These are phyloP conservation scores for Tulasnella calospora DNA, from an alignment of 768 basidiomycete species.

Conservation along the genomic window DNA sequence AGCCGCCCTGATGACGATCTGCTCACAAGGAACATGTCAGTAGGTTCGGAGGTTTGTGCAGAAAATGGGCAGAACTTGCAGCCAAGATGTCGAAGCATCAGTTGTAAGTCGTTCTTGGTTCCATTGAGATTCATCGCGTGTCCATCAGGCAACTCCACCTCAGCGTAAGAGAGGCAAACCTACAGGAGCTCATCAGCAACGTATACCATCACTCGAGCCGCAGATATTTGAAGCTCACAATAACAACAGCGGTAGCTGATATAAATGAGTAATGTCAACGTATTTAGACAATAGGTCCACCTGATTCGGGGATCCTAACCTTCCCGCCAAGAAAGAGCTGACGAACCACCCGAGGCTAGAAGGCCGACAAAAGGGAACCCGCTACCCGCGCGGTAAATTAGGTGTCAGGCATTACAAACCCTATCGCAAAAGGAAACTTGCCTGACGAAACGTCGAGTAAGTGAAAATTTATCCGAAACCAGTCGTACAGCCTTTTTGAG, in stretches of 20 bases:
- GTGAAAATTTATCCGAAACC: background rate
- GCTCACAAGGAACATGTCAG: background rate
- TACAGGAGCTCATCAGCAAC: background rate
- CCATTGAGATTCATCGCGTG: background rate
- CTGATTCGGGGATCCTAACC: background rate
- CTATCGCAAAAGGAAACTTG: too few species aligned
- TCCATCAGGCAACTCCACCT: background rate
- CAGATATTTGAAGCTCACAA: background rate
- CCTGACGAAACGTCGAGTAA: background rate
- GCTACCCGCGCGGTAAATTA: background rate
- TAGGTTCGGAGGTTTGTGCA: background rate
- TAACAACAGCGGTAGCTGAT: background rate
- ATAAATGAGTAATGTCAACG: background rate
- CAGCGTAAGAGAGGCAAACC: background rate
- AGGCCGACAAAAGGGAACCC: background rate
- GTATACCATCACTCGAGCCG: background rate
- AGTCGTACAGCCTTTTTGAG: background rate
- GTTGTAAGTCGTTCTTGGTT: background rate
- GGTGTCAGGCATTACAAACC: too few species aligned
- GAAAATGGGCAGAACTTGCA: background rate
- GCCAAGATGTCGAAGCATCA: background rate
- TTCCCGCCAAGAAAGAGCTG: background rate
- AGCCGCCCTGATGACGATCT: background rate
- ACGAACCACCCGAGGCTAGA: background rate
- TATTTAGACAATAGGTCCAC: background rate